Evolutionary conservation across 139 green algal genomes (phyloP), one percentile per base, ranked within the genome.

Genomic region (Limnomonas spitsbergensis): DNA sequence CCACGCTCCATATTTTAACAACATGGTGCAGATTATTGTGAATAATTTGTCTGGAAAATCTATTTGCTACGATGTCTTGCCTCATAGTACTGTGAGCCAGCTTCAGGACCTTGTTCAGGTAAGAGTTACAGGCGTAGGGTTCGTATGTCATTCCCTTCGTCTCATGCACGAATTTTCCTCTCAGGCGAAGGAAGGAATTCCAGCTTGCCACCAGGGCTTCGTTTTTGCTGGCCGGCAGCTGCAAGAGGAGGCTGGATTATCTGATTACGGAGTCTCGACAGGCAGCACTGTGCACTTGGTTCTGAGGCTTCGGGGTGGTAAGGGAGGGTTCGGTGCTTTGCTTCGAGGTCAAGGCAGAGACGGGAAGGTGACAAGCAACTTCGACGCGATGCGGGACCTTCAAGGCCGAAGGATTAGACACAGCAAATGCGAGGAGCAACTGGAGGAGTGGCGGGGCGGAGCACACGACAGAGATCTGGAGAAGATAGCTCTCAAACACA

Each of bases 251-350:
- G 38, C 66, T n/a, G 52, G 32, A 42, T 31, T 88, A 7, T 24
- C 20, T 0, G 40, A 39, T 3, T 88, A 80, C 29, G 77, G 40
- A 2, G 79, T 85, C 20, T 4, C 14, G 7, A 29, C 35, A 1
- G 56, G 53, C 35, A 81, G 78, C 76, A 90, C 82, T 0, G 26
- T 94, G 7, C 75, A 87, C 42, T 53, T 94, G 4, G 73, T 90
- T 38, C 75, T 91, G 7, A 74, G 88, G 2, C 84, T 95, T 9
- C 54, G 61, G 6, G 91, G 91, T 68, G 91, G 91, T 47, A 95
- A 99, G 85, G 95, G 95, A 6, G 95, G 95, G 40, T 99, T 99
- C 84, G 95, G 95, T 0, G 92, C 95, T 1, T 81, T 97, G 81
- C 88, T 99, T 73, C 88, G 95, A n/a, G 92, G 88, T 20, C 90